Evolutionary conservation across 2,329 filamentous ascomycete genomes (phyloP).

Genomic region (Phialophora tarda): DNA sequence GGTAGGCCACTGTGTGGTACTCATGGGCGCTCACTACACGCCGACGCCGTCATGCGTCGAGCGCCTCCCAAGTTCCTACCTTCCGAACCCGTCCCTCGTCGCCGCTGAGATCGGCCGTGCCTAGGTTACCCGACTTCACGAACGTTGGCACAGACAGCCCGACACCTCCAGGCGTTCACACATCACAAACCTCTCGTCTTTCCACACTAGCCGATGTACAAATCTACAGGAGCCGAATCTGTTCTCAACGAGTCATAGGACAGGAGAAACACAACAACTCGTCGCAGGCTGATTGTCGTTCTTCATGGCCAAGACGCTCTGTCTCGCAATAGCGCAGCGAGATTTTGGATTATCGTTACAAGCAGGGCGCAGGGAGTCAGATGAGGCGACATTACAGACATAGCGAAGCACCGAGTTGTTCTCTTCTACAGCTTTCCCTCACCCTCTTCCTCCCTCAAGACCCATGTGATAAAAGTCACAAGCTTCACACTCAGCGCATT

Average conservation of each 20-base stretch:
- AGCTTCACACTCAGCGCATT: conserved; percentile 23
- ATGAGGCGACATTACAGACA: no score
- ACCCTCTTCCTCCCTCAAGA: conserved; percentile 17
- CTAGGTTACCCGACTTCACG: background rate
- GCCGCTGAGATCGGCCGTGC: background rate
- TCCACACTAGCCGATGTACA: background rate
- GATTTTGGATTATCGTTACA: no score
- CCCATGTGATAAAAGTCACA: conserved; percentile 22
- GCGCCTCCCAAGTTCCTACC: background rate
- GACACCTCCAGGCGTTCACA: background rate
- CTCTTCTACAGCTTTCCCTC: conserved; percentile 2
- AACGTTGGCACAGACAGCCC: background rate
- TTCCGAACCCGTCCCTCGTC: background rate
- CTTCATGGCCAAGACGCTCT: background rate
- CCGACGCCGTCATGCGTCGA: background rate
- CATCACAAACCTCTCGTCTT: background rate
- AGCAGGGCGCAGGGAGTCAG: no score
- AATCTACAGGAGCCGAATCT: background rate
- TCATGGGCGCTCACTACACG: background rate
- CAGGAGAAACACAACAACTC: background rate
- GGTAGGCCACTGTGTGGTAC: background rate
- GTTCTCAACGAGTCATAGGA: background rate
- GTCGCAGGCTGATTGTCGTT: background rate
- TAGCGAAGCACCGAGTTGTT: background rate
- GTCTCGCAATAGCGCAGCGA: no score